Base-by-base conservation (phyloP, 1,139 yeast species). In the Yamadazyma diddensiae region DNA sequence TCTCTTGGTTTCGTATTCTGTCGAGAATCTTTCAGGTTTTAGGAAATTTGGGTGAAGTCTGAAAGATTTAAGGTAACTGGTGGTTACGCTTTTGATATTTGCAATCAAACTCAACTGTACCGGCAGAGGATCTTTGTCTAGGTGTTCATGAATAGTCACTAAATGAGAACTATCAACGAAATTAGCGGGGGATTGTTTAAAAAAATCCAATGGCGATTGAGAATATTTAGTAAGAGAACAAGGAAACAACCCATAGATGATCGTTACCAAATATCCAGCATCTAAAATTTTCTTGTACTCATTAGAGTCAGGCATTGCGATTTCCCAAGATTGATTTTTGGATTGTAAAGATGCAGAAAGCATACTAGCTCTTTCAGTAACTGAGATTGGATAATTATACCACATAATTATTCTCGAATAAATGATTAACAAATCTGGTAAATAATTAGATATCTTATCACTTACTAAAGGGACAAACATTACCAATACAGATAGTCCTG, bases 181-280 rank as follows among this genome's bases (percentile, higher is more conserved):
- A 15, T 37, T 34, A 5, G 47, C 44, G 14, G 43, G 38, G 16
- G 43, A 29, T 5, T 38, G 26, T n/a, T 36, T 29, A 13, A 56
- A 35, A 33, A 40, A 57, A 3, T 35, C 26, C 5, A 39, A 25
- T 0, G 85, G 81, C 22, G 59, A 52, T 15, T 62, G 55, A 13
- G 70, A 43, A 45, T 76, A 80, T 5, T 53, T 49, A 21, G 69
- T 47, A 3, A 78, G 52, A 43, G 76, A 74, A 19, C 64, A 54
- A 0, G 87, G 86, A 42, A 68, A 80, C n/a, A 80, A 50, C 0
- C 84, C 87, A 44, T 81, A 81, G 2, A 80, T 48, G 21, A 75
- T 55, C 0, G 79, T 68, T 30, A 54, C 52, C 13, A 57, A 47
- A 38, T 60, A 49, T 29, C 45, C 51, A 28, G 46, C 39, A 36